These are phyloP conservation scores for Pelargonium cotyledonis DNA, from an alignment of 441 rosid genomes.

Conservation along the genomic window DNA sequence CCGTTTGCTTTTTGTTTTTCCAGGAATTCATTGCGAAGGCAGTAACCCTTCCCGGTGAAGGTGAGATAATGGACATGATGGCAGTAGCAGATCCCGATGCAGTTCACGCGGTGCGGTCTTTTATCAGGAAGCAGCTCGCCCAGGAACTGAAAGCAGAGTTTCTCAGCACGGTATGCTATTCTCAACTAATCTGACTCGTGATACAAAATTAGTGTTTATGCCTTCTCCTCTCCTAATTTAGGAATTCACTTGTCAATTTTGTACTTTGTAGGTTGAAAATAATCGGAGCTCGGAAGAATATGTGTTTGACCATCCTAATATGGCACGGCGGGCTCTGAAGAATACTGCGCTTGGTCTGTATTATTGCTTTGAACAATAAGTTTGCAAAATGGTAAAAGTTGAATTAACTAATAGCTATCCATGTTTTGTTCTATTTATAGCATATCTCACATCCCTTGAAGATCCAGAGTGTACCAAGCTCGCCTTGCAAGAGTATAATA, in stretches of 20 bases:
- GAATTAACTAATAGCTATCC: constrained; percentile 11
- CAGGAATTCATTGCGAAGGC: constrained; percentile 96
- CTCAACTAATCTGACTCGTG: background rate
- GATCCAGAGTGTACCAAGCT: constrained; percentile 47
- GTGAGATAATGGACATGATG: constrained; percentile 99
- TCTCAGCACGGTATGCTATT: constrained; percentile 55
- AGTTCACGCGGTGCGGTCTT: constrained; percentile 79
- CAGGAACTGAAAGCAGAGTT: constrained; percentile 73
- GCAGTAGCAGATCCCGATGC: constrained; percentile 95
- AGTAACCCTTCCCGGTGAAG: constrained; percentile 84
- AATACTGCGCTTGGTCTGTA: constrained; percentile 70
- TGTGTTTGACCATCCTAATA: constrained; percentile 66
- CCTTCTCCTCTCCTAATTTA: background rate
- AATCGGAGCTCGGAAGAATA: constrained; percentile 75
- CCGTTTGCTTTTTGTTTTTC: constrained; percentile 18
- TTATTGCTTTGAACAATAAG: constrained; percentile 11
- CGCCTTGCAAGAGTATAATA: constrained; percentile 60
- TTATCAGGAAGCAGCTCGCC: constrained; percentile 84
- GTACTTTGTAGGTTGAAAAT: constrained; percentile 49
- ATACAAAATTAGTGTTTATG: background rate
- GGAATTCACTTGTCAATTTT: constrained; percentile 10
- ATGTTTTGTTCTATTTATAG: constrained; percentile 29
- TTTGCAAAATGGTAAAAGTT: constrained; percentile 7
- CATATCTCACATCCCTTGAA: constrained; percentile 78
- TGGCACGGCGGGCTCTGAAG: constrained; percentile 90